phyloP scores from a whole-genome alignment of 2,329 filamentous ascomycete species.

The Paradendryphiella salina region DNA sequence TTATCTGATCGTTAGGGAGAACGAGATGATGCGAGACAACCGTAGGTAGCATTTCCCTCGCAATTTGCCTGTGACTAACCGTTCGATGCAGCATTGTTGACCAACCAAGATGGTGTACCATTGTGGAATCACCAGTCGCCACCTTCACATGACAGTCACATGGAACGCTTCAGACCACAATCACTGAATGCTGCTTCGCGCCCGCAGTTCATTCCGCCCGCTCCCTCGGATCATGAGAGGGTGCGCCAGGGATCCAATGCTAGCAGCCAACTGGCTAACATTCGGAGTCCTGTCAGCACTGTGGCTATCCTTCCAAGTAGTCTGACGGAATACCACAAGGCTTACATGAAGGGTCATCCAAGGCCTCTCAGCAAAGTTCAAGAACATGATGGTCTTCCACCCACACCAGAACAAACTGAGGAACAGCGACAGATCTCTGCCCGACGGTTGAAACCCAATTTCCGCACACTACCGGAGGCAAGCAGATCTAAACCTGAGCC shows the following conservation, averaged over 20 bases:
- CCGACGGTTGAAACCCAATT: slow-evolving; percentile 82
- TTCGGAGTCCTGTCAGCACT: slow-evolving; percentile 65
- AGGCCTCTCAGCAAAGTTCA: slow-evolving; percentile 33
- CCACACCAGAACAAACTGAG: slow-evolving; percentile 46
- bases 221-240: slow-evolving; percentile 44
- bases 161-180: slow-evolving; percentile 40
- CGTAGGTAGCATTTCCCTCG: slow-evolving; percentile 63
- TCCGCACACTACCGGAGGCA: slow-evolving; percentile 67
- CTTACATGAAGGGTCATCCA: slow-evolving; percentile 75
- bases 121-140: slow-evolving; percentile 60
- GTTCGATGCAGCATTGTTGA: slow-evolving; percentile 55
- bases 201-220: slow-evolving; percentile 36
- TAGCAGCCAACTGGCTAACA: slow-evolving; percentile 44
- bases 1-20: slow-evolving; percentile 96
- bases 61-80: slow-evolving; percentile 18
- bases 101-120: slow-evolving; percentile 53
- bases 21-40: slow-evolving; percentile 94
- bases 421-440: slow-evolving; percentile 78
- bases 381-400: slow-evolving; percentile 47
- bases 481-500: slow-evolving; percentile 56
- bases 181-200: slow-evolving; percentile 39
- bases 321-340: slow-evolving; percentile 85
- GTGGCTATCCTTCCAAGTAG: slow-evolving; percentile 91
- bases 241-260: slow-evolving; percentile 52
- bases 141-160: slow-evolving; percentile 53